Conservation (phyloP, 2,329 filamentous ascomycete genomes). For the Aspergillus neoniger region DNA sequence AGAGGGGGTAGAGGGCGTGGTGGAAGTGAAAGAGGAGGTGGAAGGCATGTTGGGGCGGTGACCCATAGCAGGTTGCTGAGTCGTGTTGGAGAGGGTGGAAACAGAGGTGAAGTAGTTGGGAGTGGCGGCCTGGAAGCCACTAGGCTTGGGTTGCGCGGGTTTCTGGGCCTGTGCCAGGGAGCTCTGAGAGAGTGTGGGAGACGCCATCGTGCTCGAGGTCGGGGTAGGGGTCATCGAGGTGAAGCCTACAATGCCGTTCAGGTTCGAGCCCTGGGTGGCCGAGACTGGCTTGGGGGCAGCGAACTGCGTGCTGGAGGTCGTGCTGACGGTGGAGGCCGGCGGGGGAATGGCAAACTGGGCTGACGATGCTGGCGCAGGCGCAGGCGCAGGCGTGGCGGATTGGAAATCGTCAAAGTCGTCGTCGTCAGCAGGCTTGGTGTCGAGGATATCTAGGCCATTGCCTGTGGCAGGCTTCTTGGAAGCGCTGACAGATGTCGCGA, state of each 20-base stretch:
- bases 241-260: conserved; percentile 77
- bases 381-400: conserved; percentile 64
- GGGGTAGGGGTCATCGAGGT: conserved; percentile 78
- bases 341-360: conserved; percentile 45
- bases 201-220: conserved; percentile 54
- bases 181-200: conserved; percentile 56
- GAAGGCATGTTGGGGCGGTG: conserved; percentile 37
- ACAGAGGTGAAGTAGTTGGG: conserved; percentile 97
- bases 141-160: conserved; percentile 55
- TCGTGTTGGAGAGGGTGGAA: conserved; percentile 32
- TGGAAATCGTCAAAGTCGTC: conserved; percentile 94
- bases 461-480: conserved; percentile 47
- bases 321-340: conserved; percentile 51
- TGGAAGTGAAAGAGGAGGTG: conserved; percentile 41
- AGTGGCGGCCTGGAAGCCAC: conserved; percentile 71
- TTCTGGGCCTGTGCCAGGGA: conserved; percentile 40
- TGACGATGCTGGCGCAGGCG: conserved; percentile 36
- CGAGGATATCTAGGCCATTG: conserved; percentile 48
- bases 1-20: conserved; percentile 41
- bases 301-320: conserved; percentile 64
- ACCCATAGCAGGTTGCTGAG: conserved; percentile 36
- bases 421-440: conserved; percentile 60
- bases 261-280: conserved; percentile 75
- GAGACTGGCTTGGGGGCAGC: conserved; percentile 82
- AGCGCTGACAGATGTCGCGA: conserved; percentile 45